phyloP scores from a whole-genome alignment of 1,139 yeast genomes.

The Protomyces pachydermus region DNA sequence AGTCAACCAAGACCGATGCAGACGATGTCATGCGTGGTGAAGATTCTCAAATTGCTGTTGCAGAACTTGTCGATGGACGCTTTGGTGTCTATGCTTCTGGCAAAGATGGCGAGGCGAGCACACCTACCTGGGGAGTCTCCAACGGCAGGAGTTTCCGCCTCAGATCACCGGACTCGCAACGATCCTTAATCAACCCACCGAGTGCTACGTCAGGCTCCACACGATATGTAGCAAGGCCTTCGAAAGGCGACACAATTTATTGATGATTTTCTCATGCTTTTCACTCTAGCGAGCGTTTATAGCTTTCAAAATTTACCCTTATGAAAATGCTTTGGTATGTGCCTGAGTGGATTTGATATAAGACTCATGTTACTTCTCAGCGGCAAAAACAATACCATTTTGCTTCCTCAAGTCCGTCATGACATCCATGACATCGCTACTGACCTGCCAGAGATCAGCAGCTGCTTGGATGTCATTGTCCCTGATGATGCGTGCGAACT shows the following conservation, averaged over 20 bases:
- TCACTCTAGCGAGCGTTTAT: no score
- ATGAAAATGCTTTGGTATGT: no score
- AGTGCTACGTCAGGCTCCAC: neutral
- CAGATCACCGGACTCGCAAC: neutral
- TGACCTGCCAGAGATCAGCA: neutral
- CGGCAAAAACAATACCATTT: constrained; percentile 9
- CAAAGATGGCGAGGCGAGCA: neutral
- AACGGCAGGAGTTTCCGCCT: neutral
- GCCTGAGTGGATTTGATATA: neutral
- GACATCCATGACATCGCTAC: constrained; percentile 8
- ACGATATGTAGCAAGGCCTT: neutral
- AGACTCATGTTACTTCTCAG: neutral
- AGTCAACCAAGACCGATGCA: constrained; percentile 2
- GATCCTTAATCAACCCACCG: neutral
- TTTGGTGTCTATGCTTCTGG: neutral
- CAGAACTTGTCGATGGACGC: neutral
- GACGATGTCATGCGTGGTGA: constrained; percentile 6
- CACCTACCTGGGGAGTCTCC: neutral
- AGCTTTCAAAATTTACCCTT: no score
- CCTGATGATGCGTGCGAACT: constrained; percentile 6
- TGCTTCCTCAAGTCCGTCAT: constrained; percentile 1
- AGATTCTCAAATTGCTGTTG: neutral
- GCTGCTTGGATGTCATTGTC: constrained; percentile 12
- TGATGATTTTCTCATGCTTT: no score
- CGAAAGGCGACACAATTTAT: neutral